A percentile compares a stretch with the other conserved stretches of the same genome.
These are phyloP conservation scores for Gillenia trifoliata DNA, from an alignment of 306 rosid species.

Conservation along the genomic window DNA sequence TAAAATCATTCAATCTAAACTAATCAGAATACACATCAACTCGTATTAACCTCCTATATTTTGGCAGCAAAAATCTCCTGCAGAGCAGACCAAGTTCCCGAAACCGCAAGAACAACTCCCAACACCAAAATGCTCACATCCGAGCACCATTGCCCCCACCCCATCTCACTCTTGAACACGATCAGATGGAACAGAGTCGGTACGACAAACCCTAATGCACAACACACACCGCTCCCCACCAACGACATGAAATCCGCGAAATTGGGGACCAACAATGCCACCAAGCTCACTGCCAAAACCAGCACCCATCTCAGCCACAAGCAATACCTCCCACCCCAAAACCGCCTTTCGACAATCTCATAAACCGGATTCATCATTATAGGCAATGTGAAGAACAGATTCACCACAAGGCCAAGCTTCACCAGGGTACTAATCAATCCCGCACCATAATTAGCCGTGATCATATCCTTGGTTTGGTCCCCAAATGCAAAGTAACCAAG, in stretches of 20 bases:
- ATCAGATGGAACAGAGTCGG: constrained; percentile 47
- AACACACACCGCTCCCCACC: constrained; percentile 52
- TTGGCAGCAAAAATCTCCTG: constrained; percentile 30
- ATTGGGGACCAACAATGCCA: constrained; percentile 47
- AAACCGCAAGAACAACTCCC: constrained; percentile 45
- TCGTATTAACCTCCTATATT: neutral
- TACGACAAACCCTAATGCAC: constrained; percentile 47
- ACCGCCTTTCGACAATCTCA: constrained; percentile 48
- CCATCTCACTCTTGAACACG: constrained; percentile 46
- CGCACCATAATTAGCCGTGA: constrained; percentile 39
- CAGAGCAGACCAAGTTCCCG: constrained; percentile 49
- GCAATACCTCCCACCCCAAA: constrained; percentile 42
- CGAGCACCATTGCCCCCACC: constrained; percentile 24
- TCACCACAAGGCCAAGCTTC: constrained; percentile 50
- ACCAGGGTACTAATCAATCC: constrained; percentile 38
- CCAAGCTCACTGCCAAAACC: constrained; percentile 36
- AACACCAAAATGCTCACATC: constrained; percentile 30
- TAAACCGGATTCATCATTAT: constrained; percentile 65
- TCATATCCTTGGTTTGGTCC: constrained; percentile 44
- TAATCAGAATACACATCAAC: neutral
- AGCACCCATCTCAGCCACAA: constrained; percentile 47
- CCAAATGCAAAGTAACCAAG: constrained; percentile 59
- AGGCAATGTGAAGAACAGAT: constrained; percentile 54
- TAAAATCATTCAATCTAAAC: neutral
- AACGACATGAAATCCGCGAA: constrained; percentile 55